Conservation (phyloP, 2,329 filamentous ascomycete species). For the Fusarium sarcochroum region DNA sequence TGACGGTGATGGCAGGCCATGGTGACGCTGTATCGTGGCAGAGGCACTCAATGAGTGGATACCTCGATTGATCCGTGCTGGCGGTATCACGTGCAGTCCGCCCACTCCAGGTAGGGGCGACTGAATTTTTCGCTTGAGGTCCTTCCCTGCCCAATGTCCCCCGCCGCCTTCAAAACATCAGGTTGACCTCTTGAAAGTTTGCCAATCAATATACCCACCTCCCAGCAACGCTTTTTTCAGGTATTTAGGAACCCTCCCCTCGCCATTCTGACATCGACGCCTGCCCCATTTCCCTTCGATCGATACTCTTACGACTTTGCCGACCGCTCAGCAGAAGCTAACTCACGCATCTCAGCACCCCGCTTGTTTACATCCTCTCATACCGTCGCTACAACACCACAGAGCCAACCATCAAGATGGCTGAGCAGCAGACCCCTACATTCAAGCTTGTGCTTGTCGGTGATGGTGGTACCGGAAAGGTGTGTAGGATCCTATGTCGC, state of each 20-base stretch:
- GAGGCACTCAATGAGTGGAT: conserved; percentile 35
- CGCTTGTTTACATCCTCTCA: conserved; percentile 63
- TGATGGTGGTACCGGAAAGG: conserved; percentile 99
- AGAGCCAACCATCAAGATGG: conserved; percentile 69
- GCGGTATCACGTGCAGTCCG: conserved; percentile 53
- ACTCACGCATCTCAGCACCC: conserved; percentile 56
- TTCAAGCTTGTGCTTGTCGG: conserved; percentile 99
- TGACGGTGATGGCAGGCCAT: conserved; percentile 43
- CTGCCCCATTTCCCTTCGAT: conserved; percentile 19
- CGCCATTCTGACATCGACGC: conserved; percentile 33
- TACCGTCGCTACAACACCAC: conserved; percentile 47
- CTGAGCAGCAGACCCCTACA: conserved; percentile 75
- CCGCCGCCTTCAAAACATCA: conserved; percentile 61
- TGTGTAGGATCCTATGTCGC: conserved; percentile 57
- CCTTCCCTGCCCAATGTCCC: conserved; percentile 56
- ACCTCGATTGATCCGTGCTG: too few relatives aligned
- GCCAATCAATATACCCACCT: conserved; percentile 52
- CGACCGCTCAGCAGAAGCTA: conserved; percentile 48
- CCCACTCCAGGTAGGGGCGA: conserved; percentile 50
- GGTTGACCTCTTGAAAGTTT: conserved; percentile 55
- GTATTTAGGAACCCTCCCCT: conserved; percentile 45
- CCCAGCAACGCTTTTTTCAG: conserved; percentile 47
- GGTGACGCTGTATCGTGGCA: conserved; percentile 35
- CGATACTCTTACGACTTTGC: conserved; percentile 32
- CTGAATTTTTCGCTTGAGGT: conserved; percentile 61